Evolutionary conservation across 1,284 basidiomycete genomes (phyloP), one percentile per base, ranked within the genome.

Genomic region (Chondrostereum purpureum): DNA sequence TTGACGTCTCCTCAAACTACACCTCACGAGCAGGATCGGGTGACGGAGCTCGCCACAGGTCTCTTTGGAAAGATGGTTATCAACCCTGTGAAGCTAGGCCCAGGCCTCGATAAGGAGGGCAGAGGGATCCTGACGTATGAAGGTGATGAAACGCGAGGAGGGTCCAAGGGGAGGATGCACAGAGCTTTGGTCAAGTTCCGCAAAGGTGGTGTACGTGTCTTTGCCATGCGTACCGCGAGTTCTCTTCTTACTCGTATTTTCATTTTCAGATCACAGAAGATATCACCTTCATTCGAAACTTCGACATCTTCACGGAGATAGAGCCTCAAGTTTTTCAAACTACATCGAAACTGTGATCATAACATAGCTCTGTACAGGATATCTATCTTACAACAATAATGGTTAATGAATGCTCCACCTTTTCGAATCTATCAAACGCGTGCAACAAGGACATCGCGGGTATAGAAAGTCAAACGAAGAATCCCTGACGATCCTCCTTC

Each of bases 61-160:
- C 44, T 63, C 8, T 87, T 85, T 57, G 83, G 83, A 2, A 57
- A 60, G 19, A 74, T 80, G 73, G 67, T 74, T 2, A 65, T 87
- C 47, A 77, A 77, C 48, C 82, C 83, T 6, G 53, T 58, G 5
- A 53, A 53, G 41, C 54, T 70, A 27, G 54, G 56, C 2, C 62
- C 61, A 18, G 61, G 34, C 12, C 35, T 63, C 33, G 71, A 74
- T 31, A 57, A 57, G 22, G 59, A 72, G 24, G 79, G 77, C 3
- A 60, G 65, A 39, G 62, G 61, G 2, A 62, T 76, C 14, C 59
- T 85, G 39, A 73, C 75, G 0, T 84, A 80, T 50, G 80, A 84
- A 57, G 83, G 81, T 5, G 83, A 87, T 57, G 79, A 84, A 61
- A 66, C 71, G 14, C 67, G 78, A 16, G 81, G 80, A 3, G 82